Base-by-base conservation (phyloP, 179 eudicot species). In the Silene coronaria region DNA sequence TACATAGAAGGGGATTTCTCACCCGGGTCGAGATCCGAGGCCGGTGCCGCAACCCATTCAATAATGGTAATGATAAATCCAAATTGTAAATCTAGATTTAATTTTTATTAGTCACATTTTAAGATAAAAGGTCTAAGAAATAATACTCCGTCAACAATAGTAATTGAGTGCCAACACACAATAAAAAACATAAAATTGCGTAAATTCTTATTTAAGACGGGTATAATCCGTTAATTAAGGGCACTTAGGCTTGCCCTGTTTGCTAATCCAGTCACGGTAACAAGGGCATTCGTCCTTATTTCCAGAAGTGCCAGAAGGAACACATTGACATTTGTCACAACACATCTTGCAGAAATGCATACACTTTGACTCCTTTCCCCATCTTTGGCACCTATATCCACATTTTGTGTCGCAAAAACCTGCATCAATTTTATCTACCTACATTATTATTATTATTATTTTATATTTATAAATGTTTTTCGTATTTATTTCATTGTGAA, bases 211-310 rank as follows among this genome's bases (percentile, higher is more conserved):
- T 38, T 38, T 38, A 38, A 38, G 12, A 38, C 12, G 46, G 13
- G 6, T 10, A 38, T 38, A 38, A 38, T 38, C 8, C 3, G 23
- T 30, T 21, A 22, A 68, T 53, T 80, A 81, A 75, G 84, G 84
- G 75, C 84, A 82, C 71, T 82, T 82, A 62, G 84, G 84, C 60
- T 81, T 75, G 71, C 84, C 84, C 55, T 78, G 79, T 7, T 78
- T 75, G 75, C 78, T 66, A 16, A 58, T 75, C 84, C 74, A 75
- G 75, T 82, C 84, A 8, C 84, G 46, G 7, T 78, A 82, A 28
- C 84, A 82, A 75, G 82, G 84, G 77, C 84, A 82, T 10, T 82
- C 77, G 21, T 82, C 74, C 57, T 38, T 34, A 12, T 82, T 72
- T 0, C 84, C 84, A 1, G 0, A 78, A 23, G 79, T 78, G 2